Conservation (phyloP, 1,139 yeast genomes). For the Geotrichum aggregatum region DNA sequence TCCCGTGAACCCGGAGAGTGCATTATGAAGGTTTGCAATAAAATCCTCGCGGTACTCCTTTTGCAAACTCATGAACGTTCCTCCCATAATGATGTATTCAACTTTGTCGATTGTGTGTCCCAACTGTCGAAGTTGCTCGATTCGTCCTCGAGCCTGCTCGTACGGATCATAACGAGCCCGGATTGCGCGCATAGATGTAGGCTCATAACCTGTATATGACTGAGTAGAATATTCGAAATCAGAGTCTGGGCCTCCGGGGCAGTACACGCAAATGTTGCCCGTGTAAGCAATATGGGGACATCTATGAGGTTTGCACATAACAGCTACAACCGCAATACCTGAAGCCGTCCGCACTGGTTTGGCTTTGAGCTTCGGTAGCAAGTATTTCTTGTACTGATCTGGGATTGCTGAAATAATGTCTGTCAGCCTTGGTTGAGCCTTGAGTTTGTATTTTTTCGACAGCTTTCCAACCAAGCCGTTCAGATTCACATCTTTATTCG, state of each 20-base stretch:
- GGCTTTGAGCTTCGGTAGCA: conserved; percentile 90
- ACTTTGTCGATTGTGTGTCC: conserved; percentile 98
- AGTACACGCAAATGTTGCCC: conserved; percentile 95
- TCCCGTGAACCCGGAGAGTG: conserved; percentile 89
- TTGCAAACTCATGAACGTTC: conserved; percentile 95
- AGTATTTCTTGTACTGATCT: conserved; percentile 86
- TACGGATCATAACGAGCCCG: conserved; percentile 97
- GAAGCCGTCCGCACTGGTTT: conserved; percentile 98
- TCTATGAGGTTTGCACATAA: conserved; percentile 98
- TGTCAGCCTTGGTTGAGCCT: conserved; percentile 89
- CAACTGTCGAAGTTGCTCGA: conserved; percentile 87
- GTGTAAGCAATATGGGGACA: conserved; percentile 99
- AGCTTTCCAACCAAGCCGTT: conserved; percentile 82
- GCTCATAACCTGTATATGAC: conserved; percentile 97
- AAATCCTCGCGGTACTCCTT: conserved; percentile 83
- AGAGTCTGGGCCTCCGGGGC: conserved; percentile 99
- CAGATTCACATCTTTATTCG: conserved; percentile 76
- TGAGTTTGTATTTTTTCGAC: conserved; percentile 85
- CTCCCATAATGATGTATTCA: conserved; percentile 98
- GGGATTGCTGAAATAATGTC: conserved; percentile 95
- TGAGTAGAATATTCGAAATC: conserved; percentile 98
- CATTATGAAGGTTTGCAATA: conserved; percentile 87
- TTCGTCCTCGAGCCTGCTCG: conserved; percentile 97
- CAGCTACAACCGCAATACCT: conserved; percentile 96
- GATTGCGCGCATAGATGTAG: conserved; percentile 97